Conservation (phyloP, 1,284 basidiomycete genomes). For the Lentinus polychrous region DNA sequence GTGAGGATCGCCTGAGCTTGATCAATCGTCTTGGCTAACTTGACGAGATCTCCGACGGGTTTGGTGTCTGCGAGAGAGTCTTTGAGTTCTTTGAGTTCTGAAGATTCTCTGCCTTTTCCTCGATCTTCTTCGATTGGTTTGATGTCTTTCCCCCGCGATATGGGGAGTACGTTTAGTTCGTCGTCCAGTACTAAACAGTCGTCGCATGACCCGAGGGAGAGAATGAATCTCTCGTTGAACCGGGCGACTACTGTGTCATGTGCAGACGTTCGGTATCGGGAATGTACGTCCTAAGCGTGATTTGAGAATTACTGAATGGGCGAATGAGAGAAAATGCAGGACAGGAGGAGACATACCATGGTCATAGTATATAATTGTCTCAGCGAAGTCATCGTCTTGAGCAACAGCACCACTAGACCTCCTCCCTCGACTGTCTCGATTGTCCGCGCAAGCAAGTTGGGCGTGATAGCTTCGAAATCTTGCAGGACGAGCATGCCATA, state of each 20-base stretch:
- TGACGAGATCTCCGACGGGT: constrained; percentile 85
- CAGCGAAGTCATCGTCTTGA: constrained; percentile 95
- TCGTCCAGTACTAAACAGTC: constrained; percentile 96
- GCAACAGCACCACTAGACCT: constrained; percentile 84
- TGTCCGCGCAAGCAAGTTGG: constrained; percentile 93
- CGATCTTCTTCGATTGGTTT: constrained; percentile 55
- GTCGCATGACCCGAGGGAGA: constrained; percentile 85
- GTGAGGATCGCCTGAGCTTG: constrained; percentile 90
- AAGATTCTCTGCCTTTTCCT: constrained; percentile 48
- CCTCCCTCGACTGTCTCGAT: constrained; percentile 99
- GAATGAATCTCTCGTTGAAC: constrained; percentile 98
- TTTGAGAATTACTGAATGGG: too few relatives aligned
- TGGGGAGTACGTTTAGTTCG: constrained; percentile 95
- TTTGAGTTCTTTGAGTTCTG: constrained; percentile 79
- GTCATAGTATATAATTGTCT: constrained; percentile 93
- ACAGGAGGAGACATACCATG: constrained; percentile 62
- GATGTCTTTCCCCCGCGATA: constrained; percentile 96
- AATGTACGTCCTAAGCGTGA: constrained; percentile 78
- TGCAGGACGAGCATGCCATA: constrained; percentile 98
- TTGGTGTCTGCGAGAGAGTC: constrained; percentile 79
- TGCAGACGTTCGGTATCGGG: constrained; percentile 87
- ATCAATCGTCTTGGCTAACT: constrained; percentile 90
- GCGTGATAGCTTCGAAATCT: constrained; percentile 98
- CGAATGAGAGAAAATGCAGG: background rate
- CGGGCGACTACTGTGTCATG: constrained; percentile 88